Evolutionary conservation across 1,139 yeast genomes (phyloP), one percentile per base, ranked within the genome.

Genomic region (Pichia sp.): DNA sequence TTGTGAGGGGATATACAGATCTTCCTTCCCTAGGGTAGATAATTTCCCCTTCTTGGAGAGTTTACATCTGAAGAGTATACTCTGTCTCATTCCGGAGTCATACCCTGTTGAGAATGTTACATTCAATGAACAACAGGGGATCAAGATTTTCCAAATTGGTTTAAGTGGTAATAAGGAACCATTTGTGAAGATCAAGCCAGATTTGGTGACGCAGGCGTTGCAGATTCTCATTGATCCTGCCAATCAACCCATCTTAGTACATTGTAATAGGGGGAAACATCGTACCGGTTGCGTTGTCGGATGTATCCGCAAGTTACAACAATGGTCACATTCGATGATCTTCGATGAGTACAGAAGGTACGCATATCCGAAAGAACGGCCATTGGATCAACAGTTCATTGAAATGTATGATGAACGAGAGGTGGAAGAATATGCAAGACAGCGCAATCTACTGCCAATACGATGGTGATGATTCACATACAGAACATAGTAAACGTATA

Each of bases 101-200:
- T 88, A 88, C 51, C 97, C 98, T 0, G 69, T 66, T 22, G 83
- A 82, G 46, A 87, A 88, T 53, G 49, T 58, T 26, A 74, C 74
- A 35, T 87, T 85, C 53, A 62, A 85, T 38, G 55, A 67, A 30
- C 63, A 67, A 28, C 68, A 86, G 34, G 68, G 69, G 18, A 86
- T 91, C 34, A 62, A 71, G 47, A 64, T 88, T 31, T 85, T 80
- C 52, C 97, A 87, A 58, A 76, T 88, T 30, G 96, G 96, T 3
- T 75, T 91, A 78, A 80, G 94, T 19, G 98, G 98, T 6, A 91
- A 91, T 57, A 91, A 91, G 56, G 96, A 87, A 56, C 96, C 96
- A 13, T 86, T 86, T 64, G 95, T 85, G 25, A 82, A 83, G 48
- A 74, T 91, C 37, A 80, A 93, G 28, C 78, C 83, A 21, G 80